phyloP scores from a whole-genome alignment of 352 stramenopile species.

The Globisporangium iwayamae region DNA sequence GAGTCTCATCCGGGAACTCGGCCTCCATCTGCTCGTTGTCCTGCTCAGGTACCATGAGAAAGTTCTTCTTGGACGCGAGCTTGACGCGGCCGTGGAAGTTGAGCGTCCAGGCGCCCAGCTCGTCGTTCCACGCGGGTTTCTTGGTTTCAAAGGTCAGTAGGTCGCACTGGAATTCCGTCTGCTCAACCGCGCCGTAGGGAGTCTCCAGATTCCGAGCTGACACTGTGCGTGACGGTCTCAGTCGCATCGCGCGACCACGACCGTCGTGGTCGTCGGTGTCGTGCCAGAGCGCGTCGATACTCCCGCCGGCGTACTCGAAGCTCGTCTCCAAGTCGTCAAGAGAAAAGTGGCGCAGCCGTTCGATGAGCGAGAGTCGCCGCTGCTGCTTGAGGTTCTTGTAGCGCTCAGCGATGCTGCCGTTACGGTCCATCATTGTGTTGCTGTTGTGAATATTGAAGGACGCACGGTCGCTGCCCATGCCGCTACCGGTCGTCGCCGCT shows the following conservation, averaged over 20 bases:
- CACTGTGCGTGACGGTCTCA: conserved; percentile 27
- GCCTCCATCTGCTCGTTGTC: conserved; percentile 53
- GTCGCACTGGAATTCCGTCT: conserved; percentile 74
- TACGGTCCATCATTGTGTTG: conserved; percentile 42
- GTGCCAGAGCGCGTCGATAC: conserved; percentile 31
- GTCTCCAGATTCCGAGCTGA: conserved; percentile 27
- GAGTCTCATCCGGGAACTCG: conserved; percentile 39
- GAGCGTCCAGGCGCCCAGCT: conserved; percentile 81
- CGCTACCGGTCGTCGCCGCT: conserved; percentile 19
- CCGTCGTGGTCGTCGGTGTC: conserved; percentile 53
- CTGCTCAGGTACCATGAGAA: conserved; percentile 63
- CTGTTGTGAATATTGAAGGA: conserved; percentile 45
- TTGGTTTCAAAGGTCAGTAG: conserved; percentile 81
- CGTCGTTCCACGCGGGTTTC: conserved; percentile 82
- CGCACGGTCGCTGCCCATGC: conserved; percentile 39
- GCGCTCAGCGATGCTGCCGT: conserved; percentile 51
- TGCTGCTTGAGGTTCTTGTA: conserved; percentile 56
- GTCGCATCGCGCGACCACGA: conserved; percentile 30
- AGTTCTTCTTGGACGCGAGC: conserved; percentile 91
- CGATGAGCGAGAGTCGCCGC: conserved; percentile 41
- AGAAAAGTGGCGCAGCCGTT: conserved; percentile 53
- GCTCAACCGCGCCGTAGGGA: conserved; percentile 63
- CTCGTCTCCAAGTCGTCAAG: conserved; percentile 50
- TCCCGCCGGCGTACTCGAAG: conserved; percentile 34
- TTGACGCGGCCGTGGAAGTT: conserved; percentile 90